Evolutionary conservation across 2,329 filamentous ascomycete species (phyloP).

Genomic region (Alternaria sp.): DNA sequence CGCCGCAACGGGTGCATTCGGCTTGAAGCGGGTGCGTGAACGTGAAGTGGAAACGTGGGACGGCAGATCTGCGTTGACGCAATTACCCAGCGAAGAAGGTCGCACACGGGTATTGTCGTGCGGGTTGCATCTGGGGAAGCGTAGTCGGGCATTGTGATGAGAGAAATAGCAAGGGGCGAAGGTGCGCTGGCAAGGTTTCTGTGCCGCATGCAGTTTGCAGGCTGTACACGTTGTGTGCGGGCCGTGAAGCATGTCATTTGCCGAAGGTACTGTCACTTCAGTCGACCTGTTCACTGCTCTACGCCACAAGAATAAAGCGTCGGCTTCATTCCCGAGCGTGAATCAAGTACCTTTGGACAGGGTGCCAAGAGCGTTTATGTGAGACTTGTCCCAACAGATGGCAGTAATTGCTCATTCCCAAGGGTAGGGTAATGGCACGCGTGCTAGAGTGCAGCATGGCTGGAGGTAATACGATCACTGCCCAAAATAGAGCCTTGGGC

Average conservation of each 20-base stretch:
- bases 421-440: slow-evolving; percentile 6
- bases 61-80: slow-evolving; percentile 10
- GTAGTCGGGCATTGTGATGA: background rate
- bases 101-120: background rate
- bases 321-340: background rate
- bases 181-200: background rate
- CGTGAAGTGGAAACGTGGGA: slow-evolving; percentile 7
- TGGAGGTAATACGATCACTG: slow-evolving; percentile 5
- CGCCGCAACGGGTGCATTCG: background rate
- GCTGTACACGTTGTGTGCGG: slow-evolving; percentile 1
- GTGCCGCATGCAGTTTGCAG: background rate
- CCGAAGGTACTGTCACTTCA: background rate
- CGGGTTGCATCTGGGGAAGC: background rate
- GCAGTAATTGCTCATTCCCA: slow-evolving; percentile 14
- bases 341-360: background rate
- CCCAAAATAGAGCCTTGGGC: slow-evolving; percentile 25
- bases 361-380: slow-evolving; percentile 13
- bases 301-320: background rate
- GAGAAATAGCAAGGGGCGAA: background rate
- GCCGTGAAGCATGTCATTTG: background rate
- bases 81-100: slow-evolving; percentile 8
- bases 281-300: background rate
- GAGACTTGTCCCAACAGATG: slow-evolving; percentile 7
- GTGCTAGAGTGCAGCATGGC: slow-evolving; percentile 9
- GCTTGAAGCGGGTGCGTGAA: slow-evolving; percentile 1